Evolutionary conservation across 345 rosid species (phyloP), one percentile per base, ranked within the genome.

Genomic region (thale cress (Arabidopsis thaliana)): DNA sequence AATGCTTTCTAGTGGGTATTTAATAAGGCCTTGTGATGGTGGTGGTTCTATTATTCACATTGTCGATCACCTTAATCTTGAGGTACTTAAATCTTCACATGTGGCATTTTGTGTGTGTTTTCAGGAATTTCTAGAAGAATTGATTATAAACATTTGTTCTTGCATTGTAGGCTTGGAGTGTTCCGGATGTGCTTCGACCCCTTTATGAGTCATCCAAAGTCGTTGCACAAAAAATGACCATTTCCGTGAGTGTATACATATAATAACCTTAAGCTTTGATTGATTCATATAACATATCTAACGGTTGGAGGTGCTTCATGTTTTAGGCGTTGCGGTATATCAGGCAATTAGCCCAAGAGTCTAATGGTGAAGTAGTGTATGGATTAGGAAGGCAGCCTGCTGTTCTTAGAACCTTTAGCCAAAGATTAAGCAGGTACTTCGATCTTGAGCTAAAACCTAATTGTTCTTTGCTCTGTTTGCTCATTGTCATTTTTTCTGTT

Each of bases 21-120:
- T 96, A 80, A 93, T 96, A 67, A 87, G 99, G 23, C 96, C 98
- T 1, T 93, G 98, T 75, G 99, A 96, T 13, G 99, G 98, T 72
- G 99, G 99, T 46, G 99, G 99, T 68, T 96, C 98, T 25, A 93
- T 96, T 69, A 91, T 96, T 51, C 99, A 93, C 80, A 93, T 96
- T 40, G 99, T 96, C 0, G 99, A 96, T 83, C 98, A 96, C 74
- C 85, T 96, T 56, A 89, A 93, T 83, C 95, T 91, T 7, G 97
- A 93, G 96, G 99, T 96, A 68, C 8, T 69, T 24, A 2, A 34
- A 32, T 46, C 28, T 30, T 72, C 36, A 14, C 12, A 71, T 1
- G 36, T 32, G 0, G 42, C 44, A 33, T 37, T 42, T 22, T 28
- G 2, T 32, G 3, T 16, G 37, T 46, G 45, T 25, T 41, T 65